Evolutionary conservation across 352 stramenopile genomes (phyloP).

Genomic region (Phytophthora fragariae): DNA sequence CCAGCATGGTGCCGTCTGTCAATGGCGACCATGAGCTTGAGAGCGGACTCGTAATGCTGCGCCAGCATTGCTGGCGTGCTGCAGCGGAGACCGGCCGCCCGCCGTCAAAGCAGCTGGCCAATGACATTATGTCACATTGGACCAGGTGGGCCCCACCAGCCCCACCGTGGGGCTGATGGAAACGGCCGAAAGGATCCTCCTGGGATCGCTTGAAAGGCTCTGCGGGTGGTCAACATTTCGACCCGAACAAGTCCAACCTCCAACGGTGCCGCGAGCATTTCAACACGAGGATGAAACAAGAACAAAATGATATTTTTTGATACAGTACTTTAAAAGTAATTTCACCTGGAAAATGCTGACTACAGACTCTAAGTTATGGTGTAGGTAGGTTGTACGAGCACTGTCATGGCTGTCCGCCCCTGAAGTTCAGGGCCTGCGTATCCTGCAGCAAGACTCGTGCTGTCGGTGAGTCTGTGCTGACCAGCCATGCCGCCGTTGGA

Average conservation of each 20-base stretch:
- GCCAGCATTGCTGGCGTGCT: slow-evolving; percentile 31
- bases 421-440: too few relatives aligned
- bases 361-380: neutral
- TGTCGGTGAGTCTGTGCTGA: neutral
- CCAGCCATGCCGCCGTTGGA: neutral
- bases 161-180: too few relatives aligned
- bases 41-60: slow-evolving; percentile 21
- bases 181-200: neutral
- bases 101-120: slow-evolving; percentile 37
- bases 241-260: neutral
- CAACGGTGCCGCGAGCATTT: neutral
- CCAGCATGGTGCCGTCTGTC: too few relatives aligned
- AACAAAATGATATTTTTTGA: too few relatives aligned
- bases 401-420: too few relatives aligned
- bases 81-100: neutral
- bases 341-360: neutral
- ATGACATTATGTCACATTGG: neutral
- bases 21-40: slow-evolving; percentile 21
- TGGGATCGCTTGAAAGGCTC: slow-evolving; percentile 1
- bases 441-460: neutral
- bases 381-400: neutral
- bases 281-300: neutral
- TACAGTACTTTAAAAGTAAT: neutral
- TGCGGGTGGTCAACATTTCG: neutral
- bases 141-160: slow-evolving; percentile 37